phyloP scores from a whole-genome alignment of 805 yeast genomes.

The Candida montana region DNA sequence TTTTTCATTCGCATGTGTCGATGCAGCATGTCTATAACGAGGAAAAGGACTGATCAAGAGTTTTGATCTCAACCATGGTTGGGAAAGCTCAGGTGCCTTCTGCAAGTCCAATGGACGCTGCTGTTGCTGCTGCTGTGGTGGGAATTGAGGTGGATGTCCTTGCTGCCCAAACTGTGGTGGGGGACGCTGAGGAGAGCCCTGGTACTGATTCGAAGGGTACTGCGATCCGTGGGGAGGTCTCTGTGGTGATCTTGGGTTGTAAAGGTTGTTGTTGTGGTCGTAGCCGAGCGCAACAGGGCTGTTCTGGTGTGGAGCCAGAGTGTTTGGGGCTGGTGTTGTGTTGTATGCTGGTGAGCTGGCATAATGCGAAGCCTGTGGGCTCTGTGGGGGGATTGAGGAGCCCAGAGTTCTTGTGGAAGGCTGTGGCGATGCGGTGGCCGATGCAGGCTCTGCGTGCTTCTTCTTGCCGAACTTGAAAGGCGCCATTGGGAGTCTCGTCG shows the following conservation, averaged over 20 bases:
- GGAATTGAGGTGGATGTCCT: slow-evolving; percentile 1
- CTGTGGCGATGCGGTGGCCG: slow-evolving; percentile 12
- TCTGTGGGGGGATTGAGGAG: slow-evolving; percentile 11
- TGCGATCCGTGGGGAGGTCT: slow-evolving; percentile 2
- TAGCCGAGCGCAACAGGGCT: slow-evolving; percentile 11
- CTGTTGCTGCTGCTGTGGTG: slow-evolving; percentile 10
- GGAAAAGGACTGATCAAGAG: slow-evolving; percentile 83
- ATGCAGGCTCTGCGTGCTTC: slow-evolving; percentile 25
- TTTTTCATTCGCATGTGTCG: slow-evolving; percentile 67
- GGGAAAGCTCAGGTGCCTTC: not conserved
- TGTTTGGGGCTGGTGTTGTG: slow-evolving; percentile 2
- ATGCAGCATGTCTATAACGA: slow-evolving; percentile 87
- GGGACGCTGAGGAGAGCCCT: slow-evolving; percentile 9
- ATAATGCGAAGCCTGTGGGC: slow-evolving; percentile 21
- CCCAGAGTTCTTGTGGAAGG: slow-evolving; percentile 12
- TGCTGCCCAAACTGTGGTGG: slow-evolving; percentile 5
- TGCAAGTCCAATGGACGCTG: slow-evolving; percentile 11
- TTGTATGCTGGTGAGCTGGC: not conserved
- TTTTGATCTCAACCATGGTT: slow-evolving; percentile 64
- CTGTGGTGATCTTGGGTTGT: slow-evolving; percentile 21
- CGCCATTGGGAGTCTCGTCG: slow-evolving; percentile 33
- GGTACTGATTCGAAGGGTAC: not conserved
- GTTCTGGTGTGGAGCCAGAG: slow-evolving; percentile 11
- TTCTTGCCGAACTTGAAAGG: slow-evolving; percentile 55
- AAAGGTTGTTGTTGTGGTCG: slow-evolving; percentile 22